Base-by-base conservation (phyloP, 495 filamentous ascomycete genomes). In the Astrocystis sublimbata region DNA sequence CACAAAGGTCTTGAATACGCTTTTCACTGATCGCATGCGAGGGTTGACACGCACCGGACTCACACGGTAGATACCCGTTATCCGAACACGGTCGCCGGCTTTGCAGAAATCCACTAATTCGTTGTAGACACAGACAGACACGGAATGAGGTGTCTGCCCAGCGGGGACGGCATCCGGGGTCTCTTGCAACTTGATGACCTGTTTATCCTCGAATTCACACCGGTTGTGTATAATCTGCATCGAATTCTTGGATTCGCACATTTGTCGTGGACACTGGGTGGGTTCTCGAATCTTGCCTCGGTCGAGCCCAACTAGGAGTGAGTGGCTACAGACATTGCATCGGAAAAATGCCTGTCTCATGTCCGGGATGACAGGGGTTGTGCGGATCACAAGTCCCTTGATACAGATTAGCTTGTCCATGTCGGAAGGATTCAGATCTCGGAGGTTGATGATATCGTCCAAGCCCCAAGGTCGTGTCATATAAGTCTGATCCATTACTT, bases 201-300 rank as follows among this genome's bases (percentile, higher is more conserved):
- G 94, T 76, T 98, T 99, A 71, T 99, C 94, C 50, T 91, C 87
- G 72, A 99, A 99, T 13, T 83, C 82, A 65, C 92, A 98, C 56
- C 94, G 90, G 75, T 99, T 98, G 81, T 99, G 94, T 12, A 97
- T 81, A 62, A 99, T 92, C 70, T 97, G 92, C 96, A 99, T 98
- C 24, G 92, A 94, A 72, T 99, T 98, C 63, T 86, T 87, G 45
- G 88, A 86, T 45, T 86, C 83, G 76, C 94, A 99, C 45, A 88
- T 84, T n/a, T 83, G 79, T 19, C 96, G 88, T 9, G 93, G 92
- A 68, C 94, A 99, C 65, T 85, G 79, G 4, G 93, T 96, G 6
- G 94, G 94, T 73, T 99, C 94, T 47, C 91, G 88, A 64, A 99
- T 99, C 76, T 92, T 92, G 68, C 94, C 94, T 70, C 94, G 88